Evolutionary conservation across 192 early-diverging fungal genomes (phyloP).

Genomic region (Bifiguratus adelaidae): DNA sequence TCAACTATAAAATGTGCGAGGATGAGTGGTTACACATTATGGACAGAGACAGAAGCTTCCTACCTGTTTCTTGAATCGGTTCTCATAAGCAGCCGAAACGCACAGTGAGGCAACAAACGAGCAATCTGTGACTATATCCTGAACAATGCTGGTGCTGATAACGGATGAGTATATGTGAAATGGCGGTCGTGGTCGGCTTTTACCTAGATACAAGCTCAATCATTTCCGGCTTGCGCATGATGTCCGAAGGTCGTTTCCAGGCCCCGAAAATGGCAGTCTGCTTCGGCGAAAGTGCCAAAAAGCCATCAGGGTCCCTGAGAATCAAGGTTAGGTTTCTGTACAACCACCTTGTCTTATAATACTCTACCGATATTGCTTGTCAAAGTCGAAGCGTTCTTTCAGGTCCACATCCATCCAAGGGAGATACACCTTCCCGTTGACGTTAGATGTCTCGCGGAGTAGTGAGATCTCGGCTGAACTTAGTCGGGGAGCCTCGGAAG

Average conservation of each 20-base stretch:
- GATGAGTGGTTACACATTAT: no score
- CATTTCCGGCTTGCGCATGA: constrained; percentile 58
- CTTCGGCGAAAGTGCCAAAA: constrained; percentile 56
- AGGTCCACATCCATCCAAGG: constrained; percentile 64
- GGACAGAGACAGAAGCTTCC: constrained; percentile 2
- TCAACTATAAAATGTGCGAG: constrained; percentile 52
- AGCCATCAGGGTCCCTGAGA: constrained; percentile 68
- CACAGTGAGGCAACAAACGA: constrained; percentile 91
- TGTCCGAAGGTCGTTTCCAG: constrained; percentile 75
- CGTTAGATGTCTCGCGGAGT: constrained; percentile 50
- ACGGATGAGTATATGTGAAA: neutral
- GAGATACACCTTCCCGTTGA: constrained; percentile 61
- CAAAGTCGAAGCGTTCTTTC: constrained; percentile 44
- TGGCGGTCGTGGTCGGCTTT: neutral
- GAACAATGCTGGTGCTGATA: constrained; percentile 46
- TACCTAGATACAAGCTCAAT: constrained; percentile 51
- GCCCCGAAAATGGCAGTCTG: constrained; percentile 61
- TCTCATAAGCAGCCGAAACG: constrained; percentile 73
- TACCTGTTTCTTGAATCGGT: constrained; percentile 59
- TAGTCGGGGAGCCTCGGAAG: no score
- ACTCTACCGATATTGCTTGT: constrained; percentile 33
- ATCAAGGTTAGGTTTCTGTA: constrained; percentile 12
- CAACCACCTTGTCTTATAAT: constrained; percentile 7
- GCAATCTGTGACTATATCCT: constrained; percentile 92
- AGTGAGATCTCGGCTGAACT: constrained; percentile 45